A percentile compares a stretch with the other conserved stretches of the same genome.
Evolutionary conservation across 805 yeast species (phyloP).

Genomic region (Candida gorgasii): DNA sequence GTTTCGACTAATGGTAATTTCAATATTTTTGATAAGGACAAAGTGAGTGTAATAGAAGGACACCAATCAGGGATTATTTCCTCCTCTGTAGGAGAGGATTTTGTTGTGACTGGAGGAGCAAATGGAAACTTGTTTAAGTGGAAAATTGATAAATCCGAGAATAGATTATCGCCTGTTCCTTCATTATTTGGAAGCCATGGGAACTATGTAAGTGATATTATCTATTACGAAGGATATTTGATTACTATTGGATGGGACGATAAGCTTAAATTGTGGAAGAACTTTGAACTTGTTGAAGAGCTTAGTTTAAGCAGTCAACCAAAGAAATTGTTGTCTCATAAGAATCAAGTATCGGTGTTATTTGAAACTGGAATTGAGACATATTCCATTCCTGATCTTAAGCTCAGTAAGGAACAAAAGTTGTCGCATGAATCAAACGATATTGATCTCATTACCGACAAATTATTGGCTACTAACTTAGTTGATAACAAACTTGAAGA

Average conservation of each 20-base stretch:
- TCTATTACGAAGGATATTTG: constrained; percentile 24
- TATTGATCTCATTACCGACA: constrained; percentile 24
- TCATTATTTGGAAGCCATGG: constrained; percentile 48
- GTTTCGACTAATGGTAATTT: constrained; percentile 73
- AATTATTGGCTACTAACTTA: constrained; percentile 32
- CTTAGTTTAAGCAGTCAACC: constrained; percentile 31
- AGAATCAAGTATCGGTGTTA: constrained; percentile 28
- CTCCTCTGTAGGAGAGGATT: constrained; percentile 24
- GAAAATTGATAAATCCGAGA: constrained; percentile 32
- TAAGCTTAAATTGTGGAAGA: constrained; percentile 48
- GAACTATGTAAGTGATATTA: constrained; percentile 63
- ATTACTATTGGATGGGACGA: constrained; percentile 91
- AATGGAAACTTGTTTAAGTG: constrained; percentile 77
- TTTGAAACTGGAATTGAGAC: constrained; percentile 32
- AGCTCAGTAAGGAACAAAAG: constrained; percentile 17
- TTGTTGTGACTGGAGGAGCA: constrained; percentile 66
- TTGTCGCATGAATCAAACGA: constrained; percentile 26
- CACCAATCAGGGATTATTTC: constrained; percentile 85
- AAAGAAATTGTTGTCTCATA: constrained; percentile 31
- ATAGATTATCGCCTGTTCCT: constrained; percentile 22
- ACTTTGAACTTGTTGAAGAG: constrained; percentile 13
- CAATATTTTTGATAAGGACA: constrained; percentile 44
- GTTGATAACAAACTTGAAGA: constrained; percentile 32
- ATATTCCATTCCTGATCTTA: constrained; percentile 16
- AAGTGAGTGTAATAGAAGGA: constrained; percentile 52